A percentile compares a stretch with the other conserved stretches of the same genome.
Evolutionary conservation across 306 rosid species (phyloP).

Genomic region (Mucuna pruriens): DNA sequence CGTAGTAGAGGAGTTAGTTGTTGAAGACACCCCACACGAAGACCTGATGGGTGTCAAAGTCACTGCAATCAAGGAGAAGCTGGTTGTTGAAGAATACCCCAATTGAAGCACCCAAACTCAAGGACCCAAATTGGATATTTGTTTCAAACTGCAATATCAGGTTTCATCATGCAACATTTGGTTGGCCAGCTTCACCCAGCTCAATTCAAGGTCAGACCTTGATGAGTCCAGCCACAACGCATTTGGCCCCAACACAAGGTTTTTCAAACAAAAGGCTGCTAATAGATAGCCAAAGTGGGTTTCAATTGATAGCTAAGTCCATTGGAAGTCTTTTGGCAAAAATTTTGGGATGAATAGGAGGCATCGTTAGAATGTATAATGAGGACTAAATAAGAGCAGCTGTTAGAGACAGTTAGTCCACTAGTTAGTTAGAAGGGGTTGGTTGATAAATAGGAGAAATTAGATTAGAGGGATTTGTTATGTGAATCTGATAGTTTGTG

Average conservation of each 20-base stretch:
- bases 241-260: neutral
- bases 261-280: neutral
- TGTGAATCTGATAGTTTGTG: neutral
- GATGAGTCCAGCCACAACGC: neutral
- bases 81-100: neutral
- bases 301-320: neutral
- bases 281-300: neutral
- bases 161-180: neutral
- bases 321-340: neutral
- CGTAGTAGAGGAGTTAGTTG: neutral
- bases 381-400: neutral
- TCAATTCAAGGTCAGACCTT: neutral
- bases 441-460: neutral
- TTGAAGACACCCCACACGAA: neutral
- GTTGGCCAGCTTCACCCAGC: neutral
- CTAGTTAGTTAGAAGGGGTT: neutral
- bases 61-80: neutral
- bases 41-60: neutral
- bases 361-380: neutral
- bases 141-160: neutral
- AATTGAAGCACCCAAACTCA: neutral
- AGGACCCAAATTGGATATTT: neutral
- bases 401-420: neutral
- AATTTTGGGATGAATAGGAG: neutral
- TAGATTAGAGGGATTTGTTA: neutral